Evolutionary conservation across 306 rosid genomes (phyloP), one percentile per base, ranked within the genome.

Genomic region (Clitoria ternatea): DNA sequence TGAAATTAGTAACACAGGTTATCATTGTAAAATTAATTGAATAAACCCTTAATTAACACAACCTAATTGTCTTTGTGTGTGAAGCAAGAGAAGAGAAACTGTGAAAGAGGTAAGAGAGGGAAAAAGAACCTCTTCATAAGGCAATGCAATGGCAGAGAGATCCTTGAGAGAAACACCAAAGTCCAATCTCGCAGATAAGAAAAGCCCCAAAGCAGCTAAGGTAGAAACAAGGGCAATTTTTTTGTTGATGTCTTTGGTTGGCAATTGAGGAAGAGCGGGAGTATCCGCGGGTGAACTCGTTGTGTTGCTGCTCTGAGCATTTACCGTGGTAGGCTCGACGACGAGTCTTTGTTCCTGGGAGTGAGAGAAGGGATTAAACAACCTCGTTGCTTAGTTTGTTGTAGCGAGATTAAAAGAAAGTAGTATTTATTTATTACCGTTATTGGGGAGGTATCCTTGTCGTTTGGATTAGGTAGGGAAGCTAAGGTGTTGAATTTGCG

Each of bases 111-210:
- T 39, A 70, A 33, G 59, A 1, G 13, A 11, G 35, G 12, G 11
- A 14, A 66, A 42, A 26, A 54, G n/a, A 73, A 94, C 96, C 97
- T 84, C 85, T 71, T 94, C 96, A 45, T 87, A 94, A 60, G 99
- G 97, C 71, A 94, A 87, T 40, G 99, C 97, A 63, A 57, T 75
- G 63, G 85, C 87, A 76, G 99, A 29, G 17, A 94, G 80, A 84
- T 94, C 97, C 79, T 86, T 94, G 84, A 94, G 74, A 72, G 99
- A 94, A 83, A 94, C 95, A 42, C 97, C 99, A 27, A 94, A 83
- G 79, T 94, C 96, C 67, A 94, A 81, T 62, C 99, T 85, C 2
- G 87, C 4, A 22, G 83, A 86, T 3, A 83, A 72, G 78, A 94
- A 94, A 73, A 91, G 85, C 5, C 89, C 89, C 61, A 91, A 23